phyloP scores from a whole-genome alignment of 202 grass and related monocot genomes.

The Zizania palustris region DNA sequence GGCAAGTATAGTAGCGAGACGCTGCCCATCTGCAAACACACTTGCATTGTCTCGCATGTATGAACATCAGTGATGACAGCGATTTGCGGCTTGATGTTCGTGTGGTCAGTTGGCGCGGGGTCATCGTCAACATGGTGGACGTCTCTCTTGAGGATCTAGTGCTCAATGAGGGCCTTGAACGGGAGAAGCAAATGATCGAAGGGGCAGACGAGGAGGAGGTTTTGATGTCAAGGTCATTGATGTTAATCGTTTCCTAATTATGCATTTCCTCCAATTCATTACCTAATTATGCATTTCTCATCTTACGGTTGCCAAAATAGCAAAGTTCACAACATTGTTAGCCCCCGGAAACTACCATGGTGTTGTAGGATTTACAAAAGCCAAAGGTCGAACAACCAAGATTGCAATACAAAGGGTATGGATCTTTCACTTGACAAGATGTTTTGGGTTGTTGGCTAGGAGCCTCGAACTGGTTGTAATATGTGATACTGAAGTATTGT shows the following conservation, averaged over 20 bases:
- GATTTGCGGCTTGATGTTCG: no score
- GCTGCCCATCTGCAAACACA: no score
- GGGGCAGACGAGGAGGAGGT: constrained; percentile 68
- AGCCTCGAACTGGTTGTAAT: no score
- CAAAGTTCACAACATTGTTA: constrained; percentile 80
- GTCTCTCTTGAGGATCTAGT: constrained; percentile 71
- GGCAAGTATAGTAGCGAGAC: no score
- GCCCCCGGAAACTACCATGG: constrained; percentile 97
- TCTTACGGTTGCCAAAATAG: constrained; percentile 85
- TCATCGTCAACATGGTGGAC: constrained; percentile 84
- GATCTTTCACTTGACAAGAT: no score
- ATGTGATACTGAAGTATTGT: no score
- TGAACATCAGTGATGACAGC: no score
- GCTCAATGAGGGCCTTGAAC: constrained; percentile 66
- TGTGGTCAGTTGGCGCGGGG: no score
- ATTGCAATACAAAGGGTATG: constrained; percentile 94
- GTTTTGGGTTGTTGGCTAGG: no score
- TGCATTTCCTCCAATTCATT: background rate
- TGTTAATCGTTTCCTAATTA: constrained; percentile 58
- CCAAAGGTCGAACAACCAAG: constrained; percentile 79
- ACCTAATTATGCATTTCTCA: constrained; percentile 30
- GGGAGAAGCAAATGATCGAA: constrained; percentile 81
- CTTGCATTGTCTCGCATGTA: no score
- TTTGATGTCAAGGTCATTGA: constrained; percentile 97
- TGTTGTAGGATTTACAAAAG: constrained; percentile 93